Evolutionary conservation across 1,284 basidiomycete genomes (phyloP), one percentile per base, ranked within the genome.

Genomic region (Tilletiaria anomala): DNA sequence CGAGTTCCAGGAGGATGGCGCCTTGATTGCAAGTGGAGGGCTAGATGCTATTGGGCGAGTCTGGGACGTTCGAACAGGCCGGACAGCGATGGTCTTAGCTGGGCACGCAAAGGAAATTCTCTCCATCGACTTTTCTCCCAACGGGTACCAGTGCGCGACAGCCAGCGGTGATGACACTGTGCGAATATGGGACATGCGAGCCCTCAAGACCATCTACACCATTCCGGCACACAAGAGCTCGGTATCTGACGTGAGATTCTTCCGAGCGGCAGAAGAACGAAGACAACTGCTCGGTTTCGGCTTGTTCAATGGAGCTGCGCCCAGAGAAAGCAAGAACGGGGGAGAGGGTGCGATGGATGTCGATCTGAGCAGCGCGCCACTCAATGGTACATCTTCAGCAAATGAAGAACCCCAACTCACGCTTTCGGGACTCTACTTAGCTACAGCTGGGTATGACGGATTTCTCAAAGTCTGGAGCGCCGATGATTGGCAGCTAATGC

Each of bases 101-200:
- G 93, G 93, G 0, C 93, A 99, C 56, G 84, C 89, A 3, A 81
- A 91, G 68, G 82, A 87, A 49, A 89, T 99, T 47, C 82, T 88
- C 45, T 73, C 83, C 1, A 82, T 94, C 57, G 80, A 80, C 46
- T 97, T 96, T 68, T 87, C 87, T 16, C 88, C 91, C 5, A 97
- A 93, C 57, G 88, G 88, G 37, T 91, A 91, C 65, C 91, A 97
- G 74, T 79, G 97, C 36, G 91, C 88, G 5, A 93, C 91, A 0
- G 91, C 89, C 17, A 82, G 87, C 2, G 88, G 86, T 35, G 93
- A 99, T 69, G 91, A 97, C 64, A 94, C 89, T 0, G 83, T 97
- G 52, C 80, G 88, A 33, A 87, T 97, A 72, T 99, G 93, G 93
- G 93, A 99, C 70, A 79, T 97, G 71, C 80, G 93, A 19, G 81